phyloP scores from a whole-genome alignment of 139 green algal genomes.

The Tetraselmis striata region DNA sequence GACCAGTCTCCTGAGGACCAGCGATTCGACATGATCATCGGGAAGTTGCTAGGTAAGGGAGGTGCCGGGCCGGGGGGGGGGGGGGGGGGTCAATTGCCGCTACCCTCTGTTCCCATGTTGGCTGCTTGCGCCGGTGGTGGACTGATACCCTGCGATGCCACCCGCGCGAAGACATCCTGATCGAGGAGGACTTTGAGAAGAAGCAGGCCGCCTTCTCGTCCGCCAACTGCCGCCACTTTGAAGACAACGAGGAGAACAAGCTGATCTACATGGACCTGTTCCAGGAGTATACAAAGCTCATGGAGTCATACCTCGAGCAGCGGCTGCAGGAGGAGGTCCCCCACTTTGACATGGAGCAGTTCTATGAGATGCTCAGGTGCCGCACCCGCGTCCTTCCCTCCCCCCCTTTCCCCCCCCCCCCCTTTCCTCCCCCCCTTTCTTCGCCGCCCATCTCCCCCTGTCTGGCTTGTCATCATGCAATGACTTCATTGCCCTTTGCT shows the following conservation, averaged over 20 bases:
- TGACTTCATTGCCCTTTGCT: no score
- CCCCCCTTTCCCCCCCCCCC: no score
- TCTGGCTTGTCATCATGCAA: no score
- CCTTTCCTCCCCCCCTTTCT: no score
- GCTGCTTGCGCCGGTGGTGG: neutral
- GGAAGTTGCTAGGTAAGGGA: neutral
- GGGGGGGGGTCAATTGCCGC: no score
- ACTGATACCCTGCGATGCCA: neutral
- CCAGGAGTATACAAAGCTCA: neutral
- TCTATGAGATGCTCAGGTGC: neutral
- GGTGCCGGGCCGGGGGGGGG: no score
- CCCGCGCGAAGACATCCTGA: neutral
- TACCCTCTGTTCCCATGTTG: no score
- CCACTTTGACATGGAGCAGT: neutral
- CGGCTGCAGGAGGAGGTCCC: neutral
- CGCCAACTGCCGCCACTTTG: neutral
- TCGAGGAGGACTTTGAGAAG: neutral
- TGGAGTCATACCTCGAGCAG: neutral
- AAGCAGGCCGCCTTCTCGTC: neutral
- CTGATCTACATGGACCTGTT: neutral
- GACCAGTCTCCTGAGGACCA: neutral
- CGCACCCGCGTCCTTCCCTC: no score
- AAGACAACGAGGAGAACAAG: constrained; percentile 4
- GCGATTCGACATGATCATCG: neutral
- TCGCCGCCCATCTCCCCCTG: no score